These are phyloP conservation scores for Canavalia ensiformis DNA, from an alignment of 306 rosid species.

Conservation along the genomic window DNA sequence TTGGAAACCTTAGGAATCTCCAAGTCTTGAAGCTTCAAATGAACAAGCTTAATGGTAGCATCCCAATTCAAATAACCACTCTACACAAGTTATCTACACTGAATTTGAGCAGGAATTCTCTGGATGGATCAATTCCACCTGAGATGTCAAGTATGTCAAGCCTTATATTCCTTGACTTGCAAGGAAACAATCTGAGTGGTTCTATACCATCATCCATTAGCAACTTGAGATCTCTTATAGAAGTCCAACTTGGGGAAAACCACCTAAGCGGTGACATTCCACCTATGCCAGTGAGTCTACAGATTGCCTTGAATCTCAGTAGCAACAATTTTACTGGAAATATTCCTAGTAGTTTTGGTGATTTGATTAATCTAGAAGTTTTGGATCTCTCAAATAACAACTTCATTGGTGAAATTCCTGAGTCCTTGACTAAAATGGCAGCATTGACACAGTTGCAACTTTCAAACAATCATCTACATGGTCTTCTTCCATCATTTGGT, in stretches of 20 bases:
- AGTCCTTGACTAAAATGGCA: slow-evolving; percentile 22
- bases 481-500: slow-evolving; percentile 54
- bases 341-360: slow-evolving; percentile 56
- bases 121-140: slow-evolving; percentile 69
- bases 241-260: slow-evolving; percentile 80
- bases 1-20: slow-evolving; percentile 65
- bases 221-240: slow-evolving; percentile 50
- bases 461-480: slow-evolving; percentile 67
- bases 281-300: slow-evolving; percentile 62
- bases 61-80: slow-evolving; percentile 59
- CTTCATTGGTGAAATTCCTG: slow-evolving; percentile 68
- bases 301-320: slow-evolving; percentile 82
- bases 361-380: slow-evolving; percentile 55
- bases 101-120: slow-evolving; percentile 77
- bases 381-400: slow-evolving; percentile 86
- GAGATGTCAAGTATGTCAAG: slow-evolving; percentile 48
- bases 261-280: slow-evolving; percentile 69
- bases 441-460: slow-evolving; percentile 66
- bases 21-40: slow-evolving; percentile 71
- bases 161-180: slow-evolving; percentile 62
- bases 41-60: slow-evolving; percentile 64
- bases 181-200: slow-evolving; percentile 67
- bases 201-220: slow-evolving; percentile 57
- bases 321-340: slow-evolving; percentile 65
- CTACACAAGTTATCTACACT: slow-evolving; percentile 49